A percentile compares a stretch with the other conserved stretches of the same genome.
phyloP scores from a whole-genome alignment of 768 basidiomycete species.

The Pleurotus tuber-regium region DNA sequence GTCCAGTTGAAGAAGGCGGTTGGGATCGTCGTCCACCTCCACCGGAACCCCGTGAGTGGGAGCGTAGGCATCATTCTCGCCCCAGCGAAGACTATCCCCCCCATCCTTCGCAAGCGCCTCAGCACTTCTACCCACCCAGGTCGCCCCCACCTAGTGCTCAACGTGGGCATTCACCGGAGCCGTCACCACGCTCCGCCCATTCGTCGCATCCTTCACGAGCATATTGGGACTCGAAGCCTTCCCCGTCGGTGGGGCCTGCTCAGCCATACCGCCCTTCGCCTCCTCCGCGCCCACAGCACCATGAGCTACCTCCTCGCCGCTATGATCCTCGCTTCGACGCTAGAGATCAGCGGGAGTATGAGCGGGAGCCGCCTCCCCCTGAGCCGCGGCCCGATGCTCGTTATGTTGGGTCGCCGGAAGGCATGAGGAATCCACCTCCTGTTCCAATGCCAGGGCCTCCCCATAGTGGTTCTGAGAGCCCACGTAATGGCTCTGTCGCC shows the following conservation, averaged over 20 bases:
- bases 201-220: constrained; percentile 32
- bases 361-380: constrained; percentile 18
- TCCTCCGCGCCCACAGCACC: constrained; percentile 31
- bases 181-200: constrained; percentile 57
- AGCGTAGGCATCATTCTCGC: constrained; percentile 40
- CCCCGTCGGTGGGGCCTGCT: constrained; percentile 31
- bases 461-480: constrained; percentile 59
- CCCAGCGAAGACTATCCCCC: constrained; percentile 40
- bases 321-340: constrained; percentile 66
- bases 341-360: constrained; percentile 47
- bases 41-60: constrained; percentile 20
- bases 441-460: constrained; percentile 28
- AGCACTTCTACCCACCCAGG: constrained; percentile 35
- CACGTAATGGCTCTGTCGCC: constrained; percentile 32
- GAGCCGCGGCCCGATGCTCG: constrained; percentile 27
- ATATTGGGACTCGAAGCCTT: constrained; percentile 65
- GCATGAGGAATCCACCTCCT: constrained; percentile 31
- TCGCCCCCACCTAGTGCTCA: constrained; percentile 25
- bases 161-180: constrained; percentile 48
- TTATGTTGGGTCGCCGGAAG: constrained; percentile 50
- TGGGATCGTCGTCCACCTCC: constrained; percentile 47
- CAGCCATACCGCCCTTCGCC: constrained; percentile 30
- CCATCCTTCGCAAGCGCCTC: constrained; percentile 23
- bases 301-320: constrained; percentile 46
- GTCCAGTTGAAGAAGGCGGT: constrained; percentile 44